Base-by-base conservation (phyloP, 306 rosid genomes). In the Cucurbita moschata region DNA sequence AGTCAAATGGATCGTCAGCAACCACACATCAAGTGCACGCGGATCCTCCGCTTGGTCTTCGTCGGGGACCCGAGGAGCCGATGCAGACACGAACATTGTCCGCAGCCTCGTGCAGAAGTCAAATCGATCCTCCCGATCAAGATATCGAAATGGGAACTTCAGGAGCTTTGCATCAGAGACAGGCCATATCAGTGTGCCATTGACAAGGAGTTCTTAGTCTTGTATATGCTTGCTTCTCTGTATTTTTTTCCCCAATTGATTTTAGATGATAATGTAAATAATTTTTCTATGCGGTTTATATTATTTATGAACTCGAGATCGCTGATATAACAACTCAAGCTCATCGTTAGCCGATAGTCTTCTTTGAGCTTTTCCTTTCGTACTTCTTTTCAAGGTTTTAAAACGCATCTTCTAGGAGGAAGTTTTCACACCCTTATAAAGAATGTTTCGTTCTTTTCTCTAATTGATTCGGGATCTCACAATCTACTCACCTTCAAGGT, bases 1-100 rank as follows among this genome's bases (percentile, higher is more conserved):
- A 51, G 1, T 70, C 70, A 7, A 74, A 77, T 74, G 86, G 76
- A 82, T 59, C 81, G 26, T 73, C 78, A 14, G 76, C 76, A 72
- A 47, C 52, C n/a, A 60, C 77, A 47, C 74, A 69, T 74, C 42
- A 13, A 23, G 35, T 4, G 21, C 75, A 49, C 38, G 61, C 5
- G 2, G 15, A 71, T 30, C 11, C 75, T 35, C 30, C 26, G 6
- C 42, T 16, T 30, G 30, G 16, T 19, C 71, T 19, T 65, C 71
- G 12, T 42, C 53, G 16, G 5, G 37, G n/a, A 43, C 10, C 30
- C 3, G 38, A 66, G 37, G 53, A 5, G 4, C 10, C 14, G 10
- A 14, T 23, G 59, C 59, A 71, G 75, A 15, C 58, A 5, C 30
- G 16, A 43, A 49, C 46, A 71, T 16, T n/a, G 51, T 23, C 47